phyloP scores from a whole-genome alignment of 1,284 basidiomycete genomes.

The Neolentinus lepideus region DNA sequence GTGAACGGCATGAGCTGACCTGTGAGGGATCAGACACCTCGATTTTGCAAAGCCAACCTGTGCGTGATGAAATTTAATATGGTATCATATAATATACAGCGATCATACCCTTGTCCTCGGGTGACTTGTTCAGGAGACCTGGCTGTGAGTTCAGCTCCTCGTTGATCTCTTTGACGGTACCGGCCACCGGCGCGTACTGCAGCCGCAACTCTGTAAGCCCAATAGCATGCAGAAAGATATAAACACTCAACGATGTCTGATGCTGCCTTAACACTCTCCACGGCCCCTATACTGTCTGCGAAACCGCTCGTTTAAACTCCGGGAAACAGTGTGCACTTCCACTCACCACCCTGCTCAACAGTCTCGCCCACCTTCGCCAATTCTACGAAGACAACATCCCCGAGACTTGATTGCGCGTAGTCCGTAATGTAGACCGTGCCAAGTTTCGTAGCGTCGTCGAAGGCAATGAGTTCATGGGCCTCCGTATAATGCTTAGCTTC shows the following conservation, averaged over 20 bases:
- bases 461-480: conserved; percentile 88
- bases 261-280: conserved; percentile 97
- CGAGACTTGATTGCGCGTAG: conserved; percentile 89
- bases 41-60: conserved; percentile 97
- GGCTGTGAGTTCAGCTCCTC: conserved; percentile 64
- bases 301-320: conserved; percentile 1
- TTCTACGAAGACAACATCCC: conserved; percentile 98
- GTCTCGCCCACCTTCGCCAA: conserved; percentile 68
- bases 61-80: conserved; percentile 1
- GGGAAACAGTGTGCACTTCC: neutral
- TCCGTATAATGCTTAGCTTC: conserved; percentile 79
- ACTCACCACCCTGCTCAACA: conserved; percentile 75
- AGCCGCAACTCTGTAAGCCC: neutral
- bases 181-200: conserved; percentile 91
- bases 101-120: conserved; percentile 74
- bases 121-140: conserved; percentile 83
- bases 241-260: conserved; percentile 77
- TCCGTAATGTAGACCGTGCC: conserved; percentile 90
- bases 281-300: conserved; percentile 87
- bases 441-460: conserved; percentile 74
- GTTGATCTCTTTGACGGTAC: conserved; percentile 80
- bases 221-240: neutral
- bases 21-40: conserved; percentile 73
- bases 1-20: conserved; percentile 27
- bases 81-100: neutral